A percentile compares a stretch with the other conserved stretches of the same genome.
These are phyloP conservation scores for Nakazawaea ernobii DNA, from an alignment of 805 yeast species.

Conservation along the genomic window DNA sequence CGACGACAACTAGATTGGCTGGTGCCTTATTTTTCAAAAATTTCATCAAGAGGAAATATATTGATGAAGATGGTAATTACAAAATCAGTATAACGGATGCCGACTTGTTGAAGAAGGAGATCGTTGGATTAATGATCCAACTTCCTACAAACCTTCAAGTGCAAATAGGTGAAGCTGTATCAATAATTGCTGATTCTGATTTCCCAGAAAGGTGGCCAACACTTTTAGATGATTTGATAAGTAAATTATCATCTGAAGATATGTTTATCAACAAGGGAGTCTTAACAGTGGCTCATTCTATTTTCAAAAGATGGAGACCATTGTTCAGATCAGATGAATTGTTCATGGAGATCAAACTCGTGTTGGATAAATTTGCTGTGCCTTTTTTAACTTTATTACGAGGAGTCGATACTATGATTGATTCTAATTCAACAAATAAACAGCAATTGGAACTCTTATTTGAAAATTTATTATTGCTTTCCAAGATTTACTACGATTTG, in stretches of 20 bases:
- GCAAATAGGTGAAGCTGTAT: conserved; percentile 93
- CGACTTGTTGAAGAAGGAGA: conserved; percentile 62
- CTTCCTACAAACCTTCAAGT: conserved; percentile 75
- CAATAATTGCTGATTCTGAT: conserved; percentile 91
- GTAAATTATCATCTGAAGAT: conserved; percentile 58
- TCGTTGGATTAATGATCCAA: conserved; percentile 79
- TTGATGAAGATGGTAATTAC: conserved; percentile 82
- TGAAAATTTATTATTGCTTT: conserved; percentile 63
- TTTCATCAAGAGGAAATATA: conserved; percentile 79
- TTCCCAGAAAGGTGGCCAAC: conserved; percentile 89
- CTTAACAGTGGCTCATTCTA: conserved; percentile 87
- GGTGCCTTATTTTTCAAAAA: conserved; percentile 90
- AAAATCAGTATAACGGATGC: conserved; percentile 58
- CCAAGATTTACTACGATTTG: conserved; percentile 85
- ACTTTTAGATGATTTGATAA: conserved; percentile 67
- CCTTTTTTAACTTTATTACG: conserved; percentile 73
- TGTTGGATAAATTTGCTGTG: conserved; percentile 71
- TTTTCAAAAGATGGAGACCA: conserved; percentile 96
- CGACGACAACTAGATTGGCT: conserved; percentile 65
- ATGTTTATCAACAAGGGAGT: conserved; percentile 79
- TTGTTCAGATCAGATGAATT: conserved; percentile 86
- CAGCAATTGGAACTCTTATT: conserved; percentile 51
- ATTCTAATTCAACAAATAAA: conserved; percentile 35
- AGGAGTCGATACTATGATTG: conserved; percentile 62
- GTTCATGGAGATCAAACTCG: conserved; percentile 81